A percentile compares a stretch with the other conserved stretches of the same genome.
These are phyloP conservation scores for Backusella luteola DNA, from an alignment of 192 early-diverging fungal genomes.

Conservation along the genomic window DNA sequence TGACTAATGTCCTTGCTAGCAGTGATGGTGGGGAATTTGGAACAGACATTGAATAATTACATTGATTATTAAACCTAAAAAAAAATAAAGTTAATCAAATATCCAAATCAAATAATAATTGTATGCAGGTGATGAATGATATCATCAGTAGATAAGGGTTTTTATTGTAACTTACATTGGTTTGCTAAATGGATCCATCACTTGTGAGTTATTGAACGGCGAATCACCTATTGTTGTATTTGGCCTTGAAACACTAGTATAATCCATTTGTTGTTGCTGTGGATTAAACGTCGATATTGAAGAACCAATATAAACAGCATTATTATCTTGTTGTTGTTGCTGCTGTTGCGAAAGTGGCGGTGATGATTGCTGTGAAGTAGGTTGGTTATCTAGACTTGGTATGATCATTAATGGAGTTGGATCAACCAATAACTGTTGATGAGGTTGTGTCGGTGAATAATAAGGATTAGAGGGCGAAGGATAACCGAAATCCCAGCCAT, in stretches of 20 bases:
- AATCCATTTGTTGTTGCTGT: neutral
- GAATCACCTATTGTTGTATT: neutral
- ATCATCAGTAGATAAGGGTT: neutral
- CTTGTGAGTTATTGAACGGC: neutral
- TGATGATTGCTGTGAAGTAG: neutral
- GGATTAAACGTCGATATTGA: neutral
- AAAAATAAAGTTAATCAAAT: constrained; percentile 10
- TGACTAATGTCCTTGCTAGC: neutral
- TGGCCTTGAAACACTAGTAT: neutral
- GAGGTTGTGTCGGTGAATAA: constrained; percentile 7
- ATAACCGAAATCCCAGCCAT: constrained; percentile 12
- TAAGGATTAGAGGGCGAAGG: constrained; percentile 4
- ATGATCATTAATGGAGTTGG: constrained; percentile 1
- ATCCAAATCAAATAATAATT: neutral
- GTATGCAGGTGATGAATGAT: neutral
- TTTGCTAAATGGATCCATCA: neutral
- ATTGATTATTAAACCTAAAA: constrained; percentile 12
- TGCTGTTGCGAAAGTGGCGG: neutral
- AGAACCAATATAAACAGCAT: constrained; percentile 8
- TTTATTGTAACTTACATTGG: neutral
- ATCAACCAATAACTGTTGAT: constrained; percentile 18
- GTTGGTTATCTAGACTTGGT: neutral
- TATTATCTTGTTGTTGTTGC: neutral
- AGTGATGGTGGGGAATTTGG: constrained; percentile 10
- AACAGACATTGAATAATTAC: constrained; percentile 10